Conservation (phyloP, 1,139 yeast species). For the Nakaseomyces delphensis region DNA sequence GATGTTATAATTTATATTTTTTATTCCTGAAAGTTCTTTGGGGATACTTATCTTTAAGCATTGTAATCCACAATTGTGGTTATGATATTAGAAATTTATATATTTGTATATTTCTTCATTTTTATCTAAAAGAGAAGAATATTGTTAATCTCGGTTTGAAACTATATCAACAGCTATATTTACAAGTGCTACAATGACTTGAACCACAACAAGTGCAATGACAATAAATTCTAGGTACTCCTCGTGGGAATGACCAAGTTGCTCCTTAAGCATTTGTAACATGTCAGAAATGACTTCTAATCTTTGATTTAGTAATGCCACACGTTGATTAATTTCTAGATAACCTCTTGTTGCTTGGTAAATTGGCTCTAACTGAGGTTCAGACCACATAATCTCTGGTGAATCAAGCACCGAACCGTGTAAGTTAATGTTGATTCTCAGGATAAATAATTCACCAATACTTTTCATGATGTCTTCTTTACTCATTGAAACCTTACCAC, state of each 20-base stretch:
- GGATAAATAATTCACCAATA: conserved; percentile 86
- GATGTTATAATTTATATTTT: too few relatives aligned
- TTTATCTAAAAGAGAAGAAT: not conserved
- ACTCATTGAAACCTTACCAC: conserved; percentile 91
- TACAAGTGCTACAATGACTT: conserved; percentile 77
- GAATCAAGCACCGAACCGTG: conserved; percentile 95
- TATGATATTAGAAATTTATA: too few relatives aligned
- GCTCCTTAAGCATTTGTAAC: conserved; percentile 92
- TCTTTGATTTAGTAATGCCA: conserved; percentile 78
- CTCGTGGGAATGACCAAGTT: conserved; percentile 83
- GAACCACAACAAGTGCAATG: conserved; percentile 85
- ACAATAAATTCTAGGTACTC: conserved; percentile 90
- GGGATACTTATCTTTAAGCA: too few relatives aligned
- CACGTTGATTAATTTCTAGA: conserved; percentile 87
- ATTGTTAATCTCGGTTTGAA: conserved; percentile 21
- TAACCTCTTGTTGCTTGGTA: conserved; percentile 95
- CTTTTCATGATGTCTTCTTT: conserved; percentile 93
- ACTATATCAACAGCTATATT: conserved; percentile 46
- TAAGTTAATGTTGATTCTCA: conserved; percentile 80
- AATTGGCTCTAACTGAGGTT: conserved; percentile 93
- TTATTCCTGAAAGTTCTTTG: too few relatives aligned
- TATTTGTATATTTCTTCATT: not conserved
- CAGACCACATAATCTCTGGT: conserved; percentile 98
- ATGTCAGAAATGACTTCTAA: conserved; percentile 88
- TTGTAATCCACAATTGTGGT: too few relatives aligned